Conservation (phyloP, 2,329 filamentous ascomycete species). For the Aspergillus clavatus region DNA sequence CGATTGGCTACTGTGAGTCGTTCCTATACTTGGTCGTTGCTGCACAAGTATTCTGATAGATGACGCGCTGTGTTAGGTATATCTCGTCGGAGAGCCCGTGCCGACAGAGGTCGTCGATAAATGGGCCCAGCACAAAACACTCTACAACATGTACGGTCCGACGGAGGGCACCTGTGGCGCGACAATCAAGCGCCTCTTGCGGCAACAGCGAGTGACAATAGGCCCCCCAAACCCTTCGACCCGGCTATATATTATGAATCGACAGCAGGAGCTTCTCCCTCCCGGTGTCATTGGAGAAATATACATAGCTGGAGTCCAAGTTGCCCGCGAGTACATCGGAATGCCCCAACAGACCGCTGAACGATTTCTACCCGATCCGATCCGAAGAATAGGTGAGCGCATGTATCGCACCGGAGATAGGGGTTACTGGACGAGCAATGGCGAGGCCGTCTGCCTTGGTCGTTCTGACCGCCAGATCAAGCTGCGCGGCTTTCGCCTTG, state of each 20-base stretch:
- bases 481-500: constrained; percentile 36
- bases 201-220: constrained; percentile 30
- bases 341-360: constrained; percentile 17
- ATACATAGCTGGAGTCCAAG: constrained; percentile 42
- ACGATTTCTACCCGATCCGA: constrained; percentile 30
- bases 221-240: constrained; percentile 35
- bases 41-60: too few relatives aligned
- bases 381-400: constrained; percentile 16
- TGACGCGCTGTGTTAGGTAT: constrained; percentile 16
- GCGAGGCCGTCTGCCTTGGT: constrained; percentile 37
- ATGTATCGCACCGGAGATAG: constrained; percentile 45
- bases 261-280: constrained; percentile 24
- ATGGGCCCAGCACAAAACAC: constrained; percentile 26
- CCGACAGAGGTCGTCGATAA: constrained; percentile 28
- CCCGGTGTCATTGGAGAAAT: constrained; percentile 40
- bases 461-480: constrained; percentile 43
- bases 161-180: constrained; percentile 40
- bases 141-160: constrained; percentile 46
- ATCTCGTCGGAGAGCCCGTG: constrained; percentile 38
- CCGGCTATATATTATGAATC: constrained; percentile 42
- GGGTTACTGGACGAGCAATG: constrained; percentile 34
- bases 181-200: constrained; percentile 28
- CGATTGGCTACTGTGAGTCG: constrained; percentile 19
- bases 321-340: constrained; percentile 41
- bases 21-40: too few relatives aligned